A percentile compares a stretch with the other conserved stretches of the same genome.
phyloP scores from a whole-genome alignment of 805 yeast genomes.

The Yamadazyma ubonensis region DNA sequence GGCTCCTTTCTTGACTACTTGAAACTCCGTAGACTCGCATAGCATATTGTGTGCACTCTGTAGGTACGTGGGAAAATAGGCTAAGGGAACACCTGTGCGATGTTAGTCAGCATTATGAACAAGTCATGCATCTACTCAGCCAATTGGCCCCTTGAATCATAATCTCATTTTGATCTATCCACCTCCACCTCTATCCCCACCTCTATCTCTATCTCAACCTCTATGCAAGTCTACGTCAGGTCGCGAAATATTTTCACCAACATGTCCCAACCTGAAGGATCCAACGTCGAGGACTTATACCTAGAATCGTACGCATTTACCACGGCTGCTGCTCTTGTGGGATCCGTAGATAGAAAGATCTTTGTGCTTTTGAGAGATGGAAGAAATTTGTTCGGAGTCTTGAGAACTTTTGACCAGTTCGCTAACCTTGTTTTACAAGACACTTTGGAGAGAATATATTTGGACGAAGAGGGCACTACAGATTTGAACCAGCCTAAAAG shows the following conservation, averaged over 20 bases:
- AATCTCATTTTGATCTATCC: neutral
- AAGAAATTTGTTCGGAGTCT: slow-evolving; percentile 78
- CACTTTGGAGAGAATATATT: slow-evolving; percentile 79
- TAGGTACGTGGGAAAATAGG: too few relatives aligned
- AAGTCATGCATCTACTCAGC: too few relatives aligned
- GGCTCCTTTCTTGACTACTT: too few relatives aligned
- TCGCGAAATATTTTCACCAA: neutral
- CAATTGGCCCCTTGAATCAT: too few relatives aligned
- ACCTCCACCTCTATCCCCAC: neutral
- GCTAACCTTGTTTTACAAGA: slow-evolving; percentile 92
- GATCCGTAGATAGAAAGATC: slow-evolving; percentile 79
- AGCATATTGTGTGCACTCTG: too few relatives aligned
- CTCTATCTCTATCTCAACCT: neutral
- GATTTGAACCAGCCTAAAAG: slow-evolving; percentile 31
- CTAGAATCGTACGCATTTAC: slow-evolving; percentile 81
- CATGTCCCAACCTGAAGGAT: slow-evolving; percentile 14
- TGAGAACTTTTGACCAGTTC: slow-evolving; percentile 94
- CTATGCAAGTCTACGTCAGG: neutral
- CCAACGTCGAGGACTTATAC: slow-evolving; percentile 55
- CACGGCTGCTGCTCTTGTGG: slow-evolving; percentile 87
- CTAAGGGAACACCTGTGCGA: too few relatives aligned
- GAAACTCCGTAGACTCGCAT: too few relatives aligned
- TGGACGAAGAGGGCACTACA: slow-evolving; percentile 39
- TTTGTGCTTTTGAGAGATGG: slow-evolving; percentile 90
- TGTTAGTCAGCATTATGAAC: too few relatives aligned